Conservation (phyloP, 1,284 basidiomycete species). For the Puccinia hordei region DNA sequence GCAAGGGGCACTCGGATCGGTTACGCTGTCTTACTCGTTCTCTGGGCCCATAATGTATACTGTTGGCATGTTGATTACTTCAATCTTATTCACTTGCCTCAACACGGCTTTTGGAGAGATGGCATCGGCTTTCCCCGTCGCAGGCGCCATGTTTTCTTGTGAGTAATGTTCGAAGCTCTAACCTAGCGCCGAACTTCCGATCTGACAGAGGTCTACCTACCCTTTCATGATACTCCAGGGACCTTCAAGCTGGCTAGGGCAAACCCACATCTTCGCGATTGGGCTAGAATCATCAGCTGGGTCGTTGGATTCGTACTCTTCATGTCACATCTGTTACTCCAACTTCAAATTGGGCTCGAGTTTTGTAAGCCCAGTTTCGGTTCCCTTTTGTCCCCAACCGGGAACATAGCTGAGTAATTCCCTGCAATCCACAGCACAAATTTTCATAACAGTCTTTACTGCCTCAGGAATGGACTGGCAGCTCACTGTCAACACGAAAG, state of each 20-base stretch:
- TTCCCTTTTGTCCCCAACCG: neutral
- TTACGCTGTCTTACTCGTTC: neutral
- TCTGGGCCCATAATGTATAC: conserved; percentile 24
- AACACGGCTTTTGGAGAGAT: conserved; percentile 31
- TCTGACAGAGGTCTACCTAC: neutral
- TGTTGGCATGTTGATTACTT: conserved; percentile 16
- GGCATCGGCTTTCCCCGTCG: conserved; percentile 42
- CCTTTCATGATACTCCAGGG: conserved; percentile 13
- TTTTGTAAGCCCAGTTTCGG: conserved; percentile 10
- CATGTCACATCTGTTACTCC: conserved; percentile 12
- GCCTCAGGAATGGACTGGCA: conserved; percentile 28
- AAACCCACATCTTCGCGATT: conserved; percentile 24
- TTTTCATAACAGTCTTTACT: conserved; percentile 15
- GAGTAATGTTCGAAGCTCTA: neutral
- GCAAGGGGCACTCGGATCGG: conserved; percentile 15
- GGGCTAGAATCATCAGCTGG: conserved; percentile 44
- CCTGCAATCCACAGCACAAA: neutral
- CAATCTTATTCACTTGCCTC: neutral
- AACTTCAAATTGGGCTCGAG: conserved; percentile 19
- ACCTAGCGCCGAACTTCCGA: neutral
- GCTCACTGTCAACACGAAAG: neutral
- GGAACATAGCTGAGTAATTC: too few species aligned
- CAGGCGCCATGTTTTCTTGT: conserved; percentile 50
- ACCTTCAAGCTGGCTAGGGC: conserved; percentile 43
- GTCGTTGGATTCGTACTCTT: conserved; percentile 18